phyloP scores from a whole-genome alignment of 1,284 basidiomycete species.

The Phenoliferia sp. region DNA sequence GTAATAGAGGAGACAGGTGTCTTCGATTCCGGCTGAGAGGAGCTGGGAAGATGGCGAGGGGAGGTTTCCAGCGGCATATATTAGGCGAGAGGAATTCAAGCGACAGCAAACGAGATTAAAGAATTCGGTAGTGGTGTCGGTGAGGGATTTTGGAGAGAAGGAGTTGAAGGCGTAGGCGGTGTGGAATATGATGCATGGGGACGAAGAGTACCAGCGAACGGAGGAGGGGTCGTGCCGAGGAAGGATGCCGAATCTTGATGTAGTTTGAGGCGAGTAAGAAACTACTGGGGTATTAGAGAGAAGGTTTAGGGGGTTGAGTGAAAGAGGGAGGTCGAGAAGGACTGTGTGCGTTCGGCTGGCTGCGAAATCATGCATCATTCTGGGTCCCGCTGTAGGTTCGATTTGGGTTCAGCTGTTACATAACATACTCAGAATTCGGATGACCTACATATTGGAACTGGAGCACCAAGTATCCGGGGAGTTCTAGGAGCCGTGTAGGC shows the following conservation, averaged over 20 bases:
- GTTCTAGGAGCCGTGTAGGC: background rate
- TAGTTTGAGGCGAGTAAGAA: constrained; percentile 44
- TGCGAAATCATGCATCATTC: constrained; percentile 53
- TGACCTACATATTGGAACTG: constrained; percentile 11
- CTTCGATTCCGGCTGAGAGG: constrained; percentile 43
- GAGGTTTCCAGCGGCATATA: constrained; percentile 49
- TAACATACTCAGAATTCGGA: too few species aligned
- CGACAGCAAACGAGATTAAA: constrained; percentile 49
- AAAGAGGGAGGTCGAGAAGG: constrained; percentile 50
- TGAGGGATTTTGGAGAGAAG: background rate
- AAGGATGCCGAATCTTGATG: constrained; percentile 48
- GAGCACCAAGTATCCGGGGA: constrained; percentile 11
- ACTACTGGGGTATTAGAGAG: constrained; percentile 47
- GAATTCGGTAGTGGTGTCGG: constrained; percentile 16
- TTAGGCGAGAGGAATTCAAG: constrained; percentile 48
- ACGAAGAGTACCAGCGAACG: constrained; percentile 43
- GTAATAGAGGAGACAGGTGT: constrained; percentile 48
- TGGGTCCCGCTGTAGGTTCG: constrained; percentile 35
- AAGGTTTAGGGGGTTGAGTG: constrained; percentile 48
- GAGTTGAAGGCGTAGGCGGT: constrained; percentile 47
- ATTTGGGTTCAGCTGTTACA: too few species aligned
- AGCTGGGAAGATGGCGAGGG: constrained; percentile 34
- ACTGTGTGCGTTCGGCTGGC: constrained; percentile 46
- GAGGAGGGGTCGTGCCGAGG: constrained; percentile 41
- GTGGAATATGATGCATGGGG: constrained; percentile 50